Conservation (phyloP, 306 rosid species). For the Carpinus viminea region DNA sequence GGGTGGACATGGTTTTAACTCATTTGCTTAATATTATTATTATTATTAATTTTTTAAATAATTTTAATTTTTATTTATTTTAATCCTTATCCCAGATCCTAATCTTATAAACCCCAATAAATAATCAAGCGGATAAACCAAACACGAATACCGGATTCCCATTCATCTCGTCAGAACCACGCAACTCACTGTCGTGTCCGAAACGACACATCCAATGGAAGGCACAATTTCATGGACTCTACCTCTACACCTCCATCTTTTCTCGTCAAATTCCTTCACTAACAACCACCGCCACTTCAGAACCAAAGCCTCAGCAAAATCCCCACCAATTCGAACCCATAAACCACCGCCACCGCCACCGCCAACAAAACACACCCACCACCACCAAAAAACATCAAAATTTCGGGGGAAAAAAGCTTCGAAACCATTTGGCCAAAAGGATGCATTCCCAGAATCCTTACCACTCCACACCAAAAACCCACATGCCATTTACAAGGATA, state of each 20-base stretch:
- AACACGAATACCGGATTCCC: not conserved
- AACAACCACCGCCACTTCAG: conserved; percentile 17
- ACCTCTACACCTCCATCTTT: conserved; percentile 30
- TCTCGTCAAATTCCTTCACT: conserved; percentile 41
- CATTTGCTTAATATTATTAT: too few relatives aligned
- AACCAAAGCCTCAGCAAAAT: conserved; percentile 31
- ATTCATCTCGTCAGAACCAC: not conserved
- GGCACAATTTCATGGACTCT: conserved; percentile 29
- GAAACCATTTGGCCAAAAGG: conserved; percentile 38
- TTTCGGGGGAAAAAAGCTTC: conserved; percentile 13
- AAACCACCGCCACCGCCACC: conserved; percentile 7
- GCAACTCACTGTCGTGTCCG: not conserved
- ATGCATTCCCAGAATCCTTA: conserved; percentile 66
- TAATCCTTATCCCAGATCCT: too few relatives aligned
- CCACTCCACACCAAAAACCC: conserved; percentile 79
- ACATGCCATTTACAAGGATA: conserved; percentile 53
- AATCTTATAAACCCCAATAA: too few relatives aligned
- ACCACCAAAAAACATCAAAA: not conserved
- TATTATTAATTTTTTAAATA: too few relatives aligned
- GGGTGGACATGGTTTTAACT: too few relatives aligned
- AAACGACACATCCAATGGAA: conserved; percentile 43
- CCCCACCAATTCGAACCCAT: conserved; percentile 2
- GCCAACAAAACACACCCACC: not conserved
- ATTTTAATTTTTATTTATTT: too few relatives aligned
- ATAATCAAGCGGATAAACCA: not conserved